Conservation (phyloP, 2,329 filamentous ascomycete species). For the Phaeosphaeriaceae sp. region DNA sequence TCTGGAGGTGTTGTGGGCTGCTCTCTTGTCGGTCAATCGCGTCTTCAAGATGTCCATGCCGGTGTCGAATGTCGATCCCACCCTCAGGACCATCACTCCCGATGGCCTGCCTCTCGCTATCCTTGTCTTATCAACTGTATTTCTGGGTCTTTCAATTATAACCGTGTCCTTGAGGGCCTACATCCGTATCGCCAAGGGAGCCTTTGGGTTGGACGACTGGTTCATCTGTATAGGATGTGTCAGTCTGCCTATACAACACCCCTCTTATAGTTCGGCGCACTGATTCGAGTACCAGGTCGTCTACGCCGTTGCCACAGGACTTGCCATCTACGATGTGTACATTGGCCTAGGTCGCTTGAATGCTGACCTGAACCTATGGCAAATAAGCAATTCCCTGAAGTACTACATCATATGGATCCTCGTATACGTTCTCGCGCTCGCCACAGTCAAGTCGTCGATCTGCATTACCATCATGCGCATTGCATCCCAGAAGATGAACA, state of each 20-base stretch:
- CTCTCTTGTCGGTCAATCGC: neutral
- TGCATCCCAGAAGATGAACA: conserved; percentile 23
- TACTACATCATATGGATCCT: conserved; percentile 37
- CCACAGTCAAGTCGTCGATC: conserved; percentile 31
- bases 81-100: conserved; percentile 16
- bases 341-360: conserved; percentile 28
- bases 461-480: conserved; percentile 35
- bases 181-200: conserved; percentile 21
- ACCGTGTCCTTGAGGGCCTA: conserved; percentile 26
- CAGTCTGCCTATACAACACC: neutral
- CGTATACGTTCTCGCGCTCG: conserved; percentile 30
- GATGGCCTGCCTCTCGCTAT: conserved; percentile 28
- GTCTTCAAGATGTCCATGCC: conserved; percentile 2
- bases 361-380: conserved; percentile 27
- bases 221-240: conserved; percentile 25
- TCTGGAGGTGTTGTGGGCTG: neutral
- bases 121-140: conserved; percentile 19
- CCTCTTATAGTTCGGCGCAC: neutral
- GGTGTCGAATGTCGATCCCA: conserved; percentile 15
- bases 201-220: conserved; percentile 24
- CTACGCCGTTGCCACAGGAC: conserved; percentile 19
- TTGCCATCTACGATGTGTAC: conserved; percentile 23
- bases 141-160: conserved; percentile 22
- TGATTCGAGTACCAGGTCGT: conserved; percentile 14
- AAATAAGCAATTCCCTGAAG: conserved; percentile 25